Conservation (phyloP, 257 asterid genomes). For the Eucommia ulmoides region DNA sequence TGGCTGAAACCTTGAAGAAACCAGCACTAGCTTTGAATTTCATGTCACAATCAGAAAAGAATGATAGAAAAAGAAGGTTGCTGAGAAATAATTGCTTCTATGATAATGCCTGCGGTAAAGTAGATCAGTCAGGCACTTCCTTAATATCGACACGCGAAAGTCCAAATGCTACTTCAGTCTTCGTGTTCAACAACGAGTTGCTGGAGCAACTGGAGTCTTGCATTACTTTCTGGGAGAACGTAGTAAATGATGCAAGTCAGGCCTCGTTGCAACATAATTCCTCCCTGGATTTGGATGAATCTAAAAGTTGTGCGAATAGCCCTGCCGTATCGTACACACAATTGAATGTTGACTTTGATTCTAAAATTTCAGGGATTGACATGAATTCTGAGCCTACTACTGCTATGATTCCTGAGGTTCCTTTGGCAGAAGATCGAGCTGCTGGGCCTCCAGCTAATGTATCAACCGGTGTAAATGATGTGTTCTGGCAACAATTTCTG, state of each 20-base stretch:
- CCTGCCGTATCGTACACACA: slow-evolving; percentile 47
- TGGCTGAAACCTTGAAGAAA: slow-evolving; percentile 30
- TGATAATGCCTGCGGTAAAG: slow-evolving; percentile 29
- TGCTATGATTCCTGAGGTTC: too few relatives aligned
- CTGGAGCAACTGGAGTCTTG: slow-evolving; percentile 57
- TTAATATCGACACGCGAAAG: slow-evolving; percentile 23
- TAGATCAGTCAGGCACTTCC: slow-evolving; percentile 21
- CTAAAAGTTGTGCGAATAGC: slow-evolving; percentile 33
- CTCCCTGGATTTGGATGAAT: slow-evolving; percentile 34
- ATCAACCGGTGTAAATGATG: neutral
- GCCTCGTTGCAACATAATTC: slow-evolving; percentile 21
- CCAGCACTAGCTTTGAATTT: slow-evolving; percentile 30
- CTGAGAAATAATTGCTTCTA: slow-evolving; percentile 31
- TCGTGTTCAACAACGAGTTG: slow-evolving; percentile 28
- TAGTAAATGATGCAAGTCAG: slow-evolving; percentile 32
- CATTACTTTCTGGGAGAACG: slow-evolving; percentile 48
- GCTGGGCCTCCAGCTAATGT: neutral
- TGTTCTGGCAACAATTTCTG: neutral
- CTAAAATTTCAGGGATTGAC: too few relatives aligned
- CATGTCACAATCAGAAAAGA: slow-evolving; percentile 28
- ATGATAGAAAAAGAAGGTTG: slow-evolving; percentile 58
- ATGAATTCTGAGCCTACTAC: too few relatives aligned
- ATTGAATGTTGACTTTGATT: slow-evolving; percentile 27
- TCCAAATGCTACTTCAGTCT: slow-evolving; percentile 28
- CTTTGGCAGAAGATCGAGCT: too few relatives aligned